phyloP scores from a whole-genome alignment of 1,284 basidiomycete genomes.

The Exobasidium cylindrosporum region DNA sequence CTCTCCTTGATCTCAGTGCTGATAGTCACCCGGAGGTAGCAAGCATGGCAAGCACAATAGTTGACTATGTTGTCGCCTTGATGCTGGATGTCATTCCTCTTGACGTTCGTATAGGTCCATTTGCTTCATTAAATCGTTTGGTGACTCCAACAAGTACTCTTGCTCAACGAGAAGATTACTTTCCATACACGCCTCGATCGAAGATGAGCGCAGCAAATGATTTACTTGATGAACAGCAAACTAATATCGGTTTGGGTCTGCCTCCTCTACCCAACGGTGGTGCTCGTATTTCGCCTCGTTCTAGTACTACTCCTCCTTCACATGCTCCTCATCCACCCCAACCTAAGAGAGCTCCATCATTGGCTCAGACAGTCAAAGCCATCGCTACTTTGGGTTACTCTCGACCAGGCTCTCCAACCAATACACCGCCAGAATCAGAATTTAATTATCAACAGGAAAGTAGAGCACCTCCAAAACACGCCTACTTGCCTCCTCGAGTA shows the following conservation, averaged over 20 bases:
- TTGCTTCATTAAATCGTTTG: slow-evolving; percentile 52
- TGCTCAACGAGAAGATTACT: slow-evolving; percentile 54
- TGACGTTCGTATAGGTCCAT: slow-evolving; percentile 57
- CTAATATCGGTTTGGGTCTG: not conserved
- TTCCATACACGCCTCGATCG: slow-evolving; percentile 57
- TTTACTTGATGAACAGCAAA: not conserved
- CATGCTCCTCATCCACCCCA: not conserved
- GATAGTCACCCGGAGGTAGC: slow-evolving; percentile 93
- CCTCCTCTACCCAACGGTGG: not conserved
- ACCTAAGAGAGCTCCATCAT: slow-evolving; percentile 22
- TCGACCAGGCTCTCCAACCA: slow-evolving; percentile 32
- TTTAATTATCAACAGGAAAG: not conserved
- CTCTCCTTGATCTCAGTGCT: slow-evolving; percentile 82
- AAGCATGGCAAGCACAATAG: slow-evolving; percentile 80
- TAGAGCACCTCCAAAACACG: not conserved
- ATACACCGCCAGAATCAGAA: slow-evolving; percentile 3
- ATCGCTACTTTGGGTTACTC: slow-evolving; percentile 47
- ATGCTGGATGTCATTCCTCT: slow-evolving; percentile 81
- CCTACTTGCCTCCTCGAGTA: slow-evolving; percentile 11
- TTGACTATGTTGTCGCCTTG: slow-evolving; percentile 87
- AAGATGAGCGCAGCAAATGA: slow-evolving; percentile 50
- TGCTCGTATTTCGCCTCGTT: not conserved
- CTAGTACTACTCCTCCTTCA: not conserved
- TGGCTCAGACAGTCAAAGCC: slow-evolving; percentile 44
- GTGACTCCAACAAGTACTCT: slow-evolving; percentile 47